Conservation (phyloP, 192 early-diverging fungal species). For the Backusella morwellensis region DNA sequence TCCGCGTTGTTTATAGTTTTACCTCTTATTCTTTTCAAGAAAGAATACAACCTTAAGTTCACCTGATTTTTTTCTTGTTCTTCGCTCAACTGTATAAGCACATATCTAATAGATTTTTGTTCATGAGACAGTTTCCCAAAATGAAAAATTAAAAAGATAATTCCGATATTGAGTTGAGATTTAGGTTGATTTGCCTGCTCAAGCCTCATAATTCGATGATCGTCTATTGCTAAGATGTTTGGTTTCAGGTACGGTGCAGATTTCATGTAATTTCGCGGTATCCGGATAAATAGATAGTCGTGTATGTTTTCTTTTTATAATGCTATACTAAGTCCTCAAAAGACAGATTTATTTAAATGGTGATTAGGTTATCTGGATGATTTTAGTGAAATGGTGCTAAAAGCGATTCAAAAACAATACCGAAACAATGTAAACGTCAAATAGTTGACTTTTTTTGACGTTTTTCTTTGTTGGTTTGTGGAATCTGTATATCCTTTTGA, state of each 20-base stretch:
- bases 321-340: neutral
- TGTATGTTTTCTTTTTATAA: neutral
- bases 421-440: neutral
- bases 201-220: neutral
- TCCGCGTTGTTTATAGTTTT: neutral
- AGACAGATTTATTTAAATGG: neutral
- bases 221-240: neutral
- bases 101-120: neutral
- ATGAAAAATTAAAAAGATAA: neutral
- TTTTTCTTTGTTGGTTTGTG: neutral
- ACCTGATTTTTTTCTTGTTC: neutral
- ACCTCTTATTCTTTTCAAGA: neutral
- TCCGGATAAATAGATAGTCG: neutral
- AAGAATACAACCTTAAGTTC: neutral
- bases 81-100: neutral
- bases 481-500: neutral
- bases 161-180: neutral
- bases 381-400: neutral
- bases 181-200: neutral
- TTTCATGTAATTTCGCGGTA: neutral
- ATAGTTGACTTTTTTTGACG: neutral
- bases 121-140: conserved; percentile 5
- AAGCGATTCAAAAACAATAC: neutral
- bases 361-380: neutral
- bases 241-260: neutral